phyloP scores from a whole-genome alignment of 2,329 filamentous ascomycete species.

The Aureobasidium melanogenum region DNA sequence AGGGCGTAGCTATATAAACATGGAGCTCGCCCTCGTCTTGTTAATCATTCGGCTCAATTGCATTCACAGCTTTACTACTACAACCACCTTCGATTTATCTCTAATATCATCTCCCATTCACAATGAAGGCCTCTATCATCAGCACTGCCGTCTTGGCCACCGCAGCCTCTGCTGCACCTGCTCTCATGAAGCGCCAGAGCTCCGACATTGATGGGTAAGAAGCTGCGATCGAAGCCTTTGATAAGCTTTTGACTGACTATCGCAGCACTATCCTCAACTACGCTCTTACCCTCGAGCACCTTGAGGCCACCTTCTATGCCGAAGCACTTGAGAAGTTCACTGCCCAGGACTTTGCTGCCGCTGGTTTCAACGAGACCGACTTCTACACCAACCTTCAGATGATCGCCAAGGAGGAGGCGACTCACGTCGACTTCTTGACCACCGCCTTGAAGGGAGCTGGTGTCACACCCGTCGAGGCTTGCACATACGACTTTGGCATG shows the following conservation, averaged over 20 bases:
- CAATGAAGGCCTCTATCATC: slow-evolving; percentile 16
- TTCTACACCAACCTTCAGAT: slow-evolving; percentile 52
- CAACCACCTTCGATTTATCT: not conserved
- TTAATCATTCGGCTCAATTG: not conserved
- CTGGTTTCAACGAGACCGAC: slow-evolving; percentile 38
- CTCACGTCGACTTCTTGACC: slow-evolving; percentile 50
- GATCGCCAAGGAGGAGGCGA: slow-evolving; percentile 48
- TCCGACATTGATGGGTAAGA: slow-evolving; percentile 13
- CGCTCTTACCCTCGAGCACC: slow-evolving; percentile 36
- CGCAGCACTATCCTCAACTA: slow-evolving; percentile 31
- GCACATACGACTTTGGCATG: slow-evolving; percentile 48
- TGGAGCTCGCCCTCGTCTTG: not conserved
- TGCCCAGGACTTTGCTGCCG: slow-evolving; percentile 42
- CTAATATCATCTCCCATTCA: not conserved
- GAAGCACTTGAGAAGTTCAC: slow-evolving; percentile 51
- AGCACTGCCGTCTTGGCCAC: slow-evolving; percentile 12
- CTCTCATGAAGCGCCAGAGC: slow-evolving; percentile 12
- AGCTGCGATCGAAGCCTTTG: not conserved
- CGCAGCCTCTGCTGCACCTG: slow-evolving; percentile 12
- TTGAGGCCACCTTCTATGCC: slow-evolving; percentile 55
- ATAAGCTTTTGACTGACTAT: not conserved
- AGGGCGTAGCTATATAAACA: not conserved
- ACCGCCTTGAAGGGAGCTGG: slow-evolving; percentile 37
- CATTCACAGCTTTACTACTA: not conserved
- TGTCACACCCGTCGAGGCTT: slow-evolving; percentile 44